Conservation (phyloP, 2,329 filamentous ascomycete genomes). For the Hawksworthiomyces lignivorus region DNA sequence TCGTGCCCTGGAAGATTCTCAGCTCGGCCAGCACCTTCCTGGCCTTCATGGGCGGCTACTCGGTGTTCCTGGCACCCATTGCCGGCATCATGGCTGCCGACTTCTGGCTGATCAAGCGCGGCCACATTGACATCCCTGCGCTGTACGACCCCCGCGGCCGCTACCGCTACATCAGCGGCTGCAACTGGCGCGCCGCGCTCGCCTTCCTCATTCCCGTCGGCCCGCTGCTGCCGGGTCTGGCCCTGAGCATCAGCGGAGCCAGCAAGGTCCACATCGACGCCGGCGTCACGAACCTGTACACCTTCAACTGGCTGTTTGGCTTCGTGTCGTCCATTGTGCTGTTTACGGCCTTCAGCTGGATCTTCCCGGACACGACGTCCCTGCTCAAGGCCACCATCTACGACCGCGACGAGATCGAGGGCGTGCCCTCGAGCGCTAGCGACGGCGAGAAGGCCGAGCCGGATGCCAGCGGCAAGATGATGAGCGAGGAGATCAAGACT, state of each 20-base stretch:
- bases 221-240: conserved; percentile 25
- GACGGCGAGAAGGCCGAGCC: conserved; percentile 14
- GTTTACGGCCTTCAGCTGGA: conserved; percentile 42
- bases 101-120: conserved; percentile 30
- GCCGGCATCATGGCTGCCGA: conserved; percentile 33
- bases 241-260: conserved; percentile 15
- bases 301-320: conserved; percentile 59
- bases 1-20: conserved; percentile 61
- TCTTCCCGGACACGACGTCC: conserved; percentile 42
- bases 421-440: conserved; percentile 14
- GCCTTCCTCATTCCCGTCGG: conserved; percentile 20
- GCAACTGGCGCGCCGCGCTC: conserved; percentile 19
- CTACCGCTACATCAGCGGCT: conserved; percentile 26
- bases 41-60: conserved; percentile 59
- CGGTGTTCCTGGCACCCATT: conserved; percentile 31
- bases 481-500: conserved; percentile 5
- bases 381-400: conserved; percentile 35
- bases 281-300: conserved; percentile 48
- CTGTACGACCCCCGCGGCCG: conserved; percentile 34
- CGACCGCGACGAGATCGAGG: conserved; percentile 21
- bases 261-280: conserved; percentile 17
- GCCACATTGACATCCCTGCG: conserved; percentile 31
- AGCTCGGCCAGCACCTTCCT: conserved; percentile 50
- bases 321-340: conserved; percentile 49
- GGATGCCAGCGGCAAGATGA: conserved; percentile 2